Base-by-base conservation (phyloP, 2,329 filamentous ascomycete species). In the Shiraia sp. region DNA sequence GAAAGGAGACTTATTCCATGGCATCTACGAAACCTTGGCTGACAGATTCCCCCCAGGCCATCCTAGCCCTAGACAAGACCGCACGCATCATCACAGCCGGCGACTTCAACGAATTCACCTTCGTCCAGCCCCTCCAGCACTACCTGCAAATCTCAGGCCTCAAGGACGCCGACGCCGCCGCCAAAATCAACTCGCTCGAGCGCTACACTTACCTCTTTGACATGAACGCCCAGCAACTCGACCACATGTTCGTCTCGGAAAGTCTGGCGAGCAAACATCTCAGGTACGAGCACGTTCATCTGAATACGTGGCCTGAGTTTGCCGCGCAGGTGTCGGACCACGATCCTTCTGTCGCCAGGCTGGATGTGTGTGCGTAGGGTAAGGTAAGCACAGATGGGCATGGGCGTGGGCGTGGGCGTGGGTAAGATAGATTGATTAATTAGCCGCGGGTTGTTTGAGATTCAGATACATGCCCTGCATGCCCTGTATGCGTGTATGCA, bases 101-200 rank as follows among this genome's bases (percentile, higher is more conserved):
- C 17, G 86, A 89, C 68, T 88, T 85, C 63, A 88, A 89, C 73
- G 86, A 89, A 64, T 88, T 86, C 61, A 63, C 77, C 4, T 83
- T 83, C 47, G 83, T 82, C 8, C 57, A 75, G 61, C 84, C 85
- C 1, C 65, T 88, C 34, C 63, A 74, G 45, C 70, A 69, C 1
- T 86, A 88, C 49, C 58, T 71, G 1, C 48, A 65, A 3, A 70
- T 75, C 14, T 84, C 81, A 0, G 76, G 78, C 2, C 71, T 88
- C 32, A 52, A 74, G 24, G 83, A 88, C 49, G 69, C 87, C 2
- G 84, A 88, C 53, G 82, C 78, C 4, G 80, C 79, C 0, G 77
- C 73, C 4, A 72, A 71, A 4, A 76, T 82, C 9, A 68, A 75
- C 3, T 57, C 69, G 2, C 59, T 66, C 17, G 86, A 89, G 73